These are phyloP conservation scores for Auricularia heimuer DNA, from an alignment of 768 basidiomycete species.

Conservation along the genomic window DNA sequence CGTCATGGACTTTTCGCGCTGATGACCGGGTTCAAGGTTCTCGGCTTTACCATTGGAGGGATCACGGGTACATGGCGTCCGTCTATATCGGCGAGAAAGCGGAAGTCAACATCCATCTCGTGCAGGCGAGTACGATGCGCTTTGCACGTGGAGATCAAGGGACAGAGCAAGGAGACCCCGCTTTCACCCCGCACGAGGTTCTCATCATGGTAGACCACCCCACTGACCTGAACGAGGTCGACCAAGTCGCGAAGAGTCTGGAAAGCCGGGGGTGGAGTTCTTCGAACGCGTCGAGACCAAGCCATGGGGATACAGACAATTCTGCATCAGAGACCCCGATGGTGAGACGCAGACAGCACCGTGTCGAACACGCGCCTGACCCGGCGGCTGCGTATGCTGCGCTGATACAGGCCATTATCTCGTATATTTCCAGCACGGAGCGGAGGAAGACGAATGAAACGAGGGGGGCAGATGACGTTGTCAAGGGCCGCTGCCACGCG, in stretches of 20 bases:
- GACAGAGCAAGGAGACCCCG: background rate
- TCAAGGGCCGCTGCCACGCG: background rate
- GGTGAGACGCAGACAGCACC: background rate
- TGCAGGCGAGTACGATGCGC: background rate
- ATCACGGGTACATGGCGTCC: background rate
- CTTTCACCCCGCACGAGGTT: background rate
- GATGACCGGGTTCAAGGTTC: background rate
- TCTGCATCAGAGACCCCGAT: background rate
- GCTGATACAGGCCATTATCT: background rate
- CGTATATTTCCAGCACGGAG: background rate
- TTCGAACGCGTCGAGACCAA: background rate
- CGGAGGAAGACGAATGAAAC: background rate
- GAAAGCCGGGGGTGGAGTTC: background rate
- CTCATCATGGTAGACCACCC: background rate
- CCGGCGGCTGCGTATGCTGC: background rate
- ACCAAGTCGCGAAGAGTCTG: background rate
- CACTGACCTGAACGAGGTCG: background rate
- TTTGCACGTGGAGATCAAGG: too few relatives aligned
- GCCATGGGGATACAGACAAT: background rate
- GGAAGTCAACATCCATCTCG: background rate
- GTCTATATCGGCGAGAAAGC: background rate
- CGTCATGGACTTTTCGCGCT: background rate
- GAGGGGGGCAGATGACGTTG: background rate
- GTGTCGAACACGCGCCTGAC: too few relatives aligned
- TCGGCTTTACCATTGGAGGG: background rate